Base-by-base conservation (phyloP, 176 grass and related monocot species). In the Carex scoparia region DNA sequence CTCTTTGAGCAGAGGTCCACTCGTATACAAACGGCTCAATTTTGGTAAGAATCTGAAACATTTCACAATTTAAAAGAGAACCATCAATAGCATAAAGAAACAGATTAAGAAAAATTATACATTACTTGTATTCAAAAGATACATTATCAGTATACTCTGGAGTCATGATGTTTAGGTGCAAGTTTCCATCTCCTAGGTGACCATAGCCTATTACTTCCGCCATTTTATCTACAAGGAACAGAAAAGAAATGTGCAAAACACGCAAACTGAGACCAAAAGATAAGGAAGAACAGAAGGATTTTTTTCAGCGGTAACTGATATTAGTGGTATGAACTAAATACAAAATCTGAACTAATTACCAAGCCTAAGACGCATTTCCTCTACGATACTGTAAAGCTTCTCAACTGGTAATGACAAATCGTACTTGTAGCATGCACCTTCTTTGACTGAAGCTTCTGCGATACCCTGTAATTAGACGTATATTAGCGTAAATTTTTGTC, bases 11-110 rank as follows among this genome's bases (percentile, higher is more conserved):
- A 61, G 95, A 90, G 44, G 92, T 97, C 95, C 94, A 97, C 86
- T 97, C 94, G 35, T 94, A 98, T 58, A 98, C 93, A 71, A 90
- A 95, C 35, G 95, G 93, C 86, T 98, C 95, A 71, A 98, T 93
- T 90, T 89, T 79, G 66, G 76, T 81, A 27, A 92, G 79, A 79
- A 90, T 89, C 95, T 98, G 82, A 82, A 73, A 82, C 57, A 90
- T 85, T 87, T 82, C 84, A 64, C 77, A 58, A 80, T 89, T 12
- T 81, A 13, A 80, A 57, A 32, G 85, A 66, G 64, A 77, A 76
- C 23, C 46, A 76, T 76, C 79, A 80, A 79, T 61, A 86, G 27
- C 38, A 71, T 84, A 57, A 84, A 69, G 46, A 27, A 80, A 61
- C 19, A 80, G 61, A 15, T 85, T 61, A 72, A 79, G 75, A 37